A percentile compares a stretch with the other conserved stretches of the same genome.
Evolutionary conservation across 306 rosid genomes (phyloP).

Genomic region (Hylodesmum podocarpum): DNA sequence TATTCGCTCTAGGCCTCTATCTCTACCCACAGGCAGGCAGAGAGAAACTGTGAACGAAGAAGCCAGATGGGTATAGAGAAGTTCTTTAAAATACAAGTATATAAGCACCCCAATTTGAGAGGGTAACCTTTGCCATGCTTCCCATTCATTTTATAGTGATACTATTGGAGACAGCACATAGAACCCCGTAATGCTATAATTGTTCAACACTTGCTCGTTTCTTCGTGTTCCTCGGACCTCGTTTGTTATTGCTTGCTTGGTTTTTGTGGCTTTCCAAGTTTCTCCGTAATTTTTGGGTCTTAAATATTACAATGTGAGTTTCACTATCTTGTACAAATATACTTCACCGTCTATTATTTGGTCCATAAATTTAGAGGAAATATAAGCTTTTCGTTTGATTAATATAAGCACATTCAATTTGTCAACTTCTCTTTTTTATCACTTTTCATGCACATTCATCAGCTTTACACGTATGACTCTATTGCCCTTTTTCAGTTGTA

Average conservation of each 20-base stretch:
- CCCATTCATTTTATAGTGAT: constrained; percentile 5
- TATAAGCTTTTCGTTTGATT: no score
- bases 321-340: background rate
- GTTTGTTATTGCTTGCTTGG: background rate
- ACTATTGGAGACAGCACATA: background rate
- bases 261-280: constrained; percentile 48
- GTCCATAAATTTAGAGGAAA: background rate
- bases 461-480: background rate
- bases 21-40: constrained; percentile 32
- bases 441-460: no score
- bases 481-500: no score
- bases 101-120: background rate
- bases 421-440: no score
- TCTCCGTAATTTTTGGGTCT: background rate
- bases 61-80: background rate
- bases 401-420: no score
- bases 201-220: constrained; percentile 9
- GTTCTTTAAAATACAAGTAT: background rate
- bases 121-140: background rate
- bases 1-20: constrained; percentile 14
- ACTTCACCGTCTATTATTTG: background rate
- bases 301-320: background rate
- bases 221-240: constrained; percentile 15
- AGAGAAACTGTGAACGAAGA: constrained; percentile 27
- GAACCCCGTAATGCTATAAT: constrained; percentile 20